Evolutionary conservation across 352 stramenopile species (phyloP), one percentile per base, ranked within the genome.

Genomic region (Globisporangium alternatum): DNA sequence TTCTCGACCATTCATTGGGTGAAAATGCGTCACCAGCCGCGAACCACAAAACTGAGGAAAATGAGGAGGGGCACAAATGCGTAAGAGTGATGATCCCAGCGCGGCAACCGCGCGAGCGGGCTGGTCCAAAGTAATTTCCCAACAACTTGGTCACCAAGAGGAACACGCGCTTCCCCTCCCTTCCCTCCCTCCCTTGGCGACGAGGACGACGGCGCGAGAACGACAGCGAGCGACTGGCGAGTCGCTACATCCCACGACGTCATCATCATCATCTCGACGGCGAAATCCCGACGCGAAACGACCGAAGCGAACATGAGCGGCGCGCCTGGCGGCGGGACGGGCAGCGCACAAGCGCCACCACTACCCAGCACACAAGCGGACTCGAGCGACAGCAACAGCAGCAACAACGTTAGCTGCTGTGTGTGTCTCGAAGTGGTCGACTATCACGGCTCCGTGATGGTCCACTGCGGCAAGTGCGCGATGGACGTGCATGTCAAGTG

Each of bases 401-500:
- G n/a, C 28, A 35, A 39, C 49, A 19, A n/a, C 28, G n/a, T 21
- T 15, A 57, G 48, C 21, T 94, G 86, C 64, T 90, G 80, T 55
- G 80, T 96, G 52, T 96, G 87, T 59, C 84, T 96, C 43, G 81
- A 91, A 59, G 60, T 71, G 33, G 60, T 78, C 13, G 84, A 93
- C 61, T 83, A 86, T 64, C 71, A 83, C 41, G 77, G 69, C 28
- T 86, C 72, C 49, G 64, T 80, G 44, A 74, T 96, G 17, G 66
- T 94, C 17, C 74, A 76, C n/a, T 96, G 87, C 49, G 64, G 30
- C 25, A 65, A 72, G 47, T 96, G 88, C 70, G 64, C 62, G 37
- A 78, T 93, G 28, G 65, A 71, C 39, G 86, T 95, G 39, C 88
- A 96, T 56, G 70, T 90, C 55, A 86, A 83, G 25, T 96, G 88